Conservation (phyloP, 352 stramenopile genomes). For the Pythium inflatum region DNA sequence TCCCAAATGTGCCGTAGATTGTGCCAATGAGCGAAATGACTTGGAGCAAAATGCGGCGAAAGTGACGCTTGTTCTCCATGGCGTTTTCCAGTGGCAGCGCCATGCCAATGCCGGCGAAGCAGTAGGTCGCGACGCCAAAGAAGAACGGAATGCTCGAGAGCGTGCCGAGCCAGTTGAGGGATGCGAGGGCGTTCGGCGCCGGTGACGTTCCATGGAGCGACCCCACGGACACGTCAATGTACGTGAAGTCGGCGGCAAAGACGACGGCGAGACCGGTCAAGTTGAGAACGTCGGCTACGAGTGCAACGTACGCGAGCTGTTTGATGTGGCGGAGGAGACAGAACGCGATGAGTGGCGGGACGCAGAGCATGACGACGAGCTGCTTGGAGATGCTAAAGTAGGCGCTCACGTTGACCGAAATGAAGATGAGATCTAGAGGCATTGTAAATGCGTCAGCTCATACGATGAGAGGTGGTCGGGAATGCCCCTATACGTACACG, state of each 20-base stretch:
- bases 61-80: constrained; percentile 56
- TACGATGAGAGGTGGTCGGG: too few species aligned
- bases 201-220: too few species aligned
- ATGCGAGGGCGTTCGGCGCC: constrained; percentile 10
- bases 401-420: constrained; percentile 69
- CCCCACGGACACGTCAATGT: constrained; percentile 42
- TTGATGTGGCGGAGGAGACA: constrained; percentile 74
- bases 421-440: constrained; percentile 87
- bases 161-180: constrained; percentile 44
- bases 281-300: constrained; percentile 78
- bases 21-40: constrained; percentile 58
- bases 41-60: constrained; percentile 52
- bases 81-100: constrained; percentile 71
- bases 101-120: constrained; percentile 77
- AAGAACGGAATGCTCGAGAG: constrained; percentile 68
- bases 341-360: constrained; percentile 47
- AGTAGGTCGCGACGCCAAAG: constrained; percentile 78
- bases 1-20: constrained; percentile 74
- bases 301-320: constrained; percentile 68
- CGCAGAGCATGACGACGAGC: constrained; percentile 37
- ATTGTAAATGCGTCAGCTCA: too few species aligned
- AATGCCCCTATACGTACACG: constrained; percentile 41
- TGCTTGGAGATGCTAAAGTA: constrained; percentile 45
- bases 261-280: constrained; percentile 72
- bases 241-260: constrained; percentile 67